Evolutionary conservation across 257 asterid species (phyloP), one percentile per base, ranked within the genome.

Genomic region (Echium plantagineum): DNA sequence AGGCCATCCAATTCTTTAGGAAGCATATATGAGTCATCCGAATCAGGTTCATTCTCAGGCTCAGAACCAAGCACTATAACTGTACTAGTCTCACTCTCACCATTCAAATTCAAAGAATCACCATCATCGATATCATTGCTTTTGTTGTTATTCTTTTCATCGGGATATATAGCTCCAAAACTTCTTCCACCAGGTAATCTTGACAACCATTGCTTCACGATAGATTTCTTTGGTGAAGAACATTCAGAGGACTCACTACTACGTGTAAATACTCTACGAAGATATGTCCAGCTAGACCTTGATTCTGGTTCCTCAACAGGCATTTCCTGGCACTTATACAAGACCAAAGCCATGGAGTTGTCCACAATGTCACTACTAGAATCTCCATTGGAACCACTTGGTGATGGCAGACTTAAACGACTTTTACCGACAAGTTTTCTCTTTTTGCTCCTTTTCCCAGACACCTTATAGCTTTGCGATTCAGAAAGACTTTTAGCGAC

Each of bases 101-200:
- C 62, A 51, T 72, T 77, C 66, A 61, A 66, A 68, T 74, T 66
- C 47, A 71, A 56, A 65, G 58, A 49, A 66, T 55, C 79, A 52
- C 69, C 60, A 42, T 59, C 77, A 59, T 64, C 53, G 60, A 66
- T 73, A 55, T 78, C 67, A 58, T 49, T 56, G 71, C 63, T 64
- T 60, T 49, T 58, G 71, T 49, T 58, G 71, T 63, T 64, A 58
- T 83, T 88, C 61, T 90, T 82, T 38, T 75, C 81, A 76, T 81
- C 87, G 62, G 97, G 94, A 80, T 77, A 75, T 48, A 83, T 76
- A 66, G 85, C 77, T 24, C 86, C 81, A 60, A 80, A 77, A 65
- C 82, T 78, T 68, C 80, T 87, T 69, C 78, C 85, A 63, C 78
- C 75, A 16, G 85, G 87, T 55, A 76, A 66, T 66, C 70, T 78